phyloP scores from a whole-genome alignment of 2,329 filamentous ascomycete species.

The Curvularia lunata region DNA sequence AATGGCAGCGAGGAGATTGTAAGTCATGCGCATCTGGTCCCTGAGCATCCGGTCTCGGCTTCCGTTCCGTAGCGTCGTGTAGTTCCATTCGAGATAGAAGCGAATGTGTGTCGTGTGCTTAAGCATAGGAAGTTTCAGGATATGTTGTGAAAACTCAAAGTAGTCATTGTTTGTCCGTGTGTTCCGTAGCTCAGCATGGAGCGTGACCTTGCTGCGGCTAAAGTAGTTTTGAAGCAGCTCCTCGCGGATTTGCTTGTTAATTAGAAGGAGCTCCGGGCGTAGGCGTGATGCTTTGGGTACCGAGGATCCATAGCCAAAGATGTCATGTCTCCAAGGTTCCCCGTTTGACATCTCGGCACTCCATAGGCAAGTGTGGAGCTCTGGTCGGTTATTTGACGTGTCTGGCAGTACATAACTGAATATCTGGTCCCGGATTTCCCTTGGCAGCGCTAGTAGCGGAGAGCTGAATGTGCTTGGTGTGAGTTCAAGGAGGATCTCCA shows the following conservation, averaged over 20 bases:
- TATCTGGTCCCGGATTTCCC: conserved; percentile 37
- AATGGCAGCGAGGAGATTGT: conserved; percentile 41
- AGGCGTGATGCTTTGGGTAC: conserved; percentile 33
- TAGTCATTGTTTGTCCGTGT: conserved; percentile 36
- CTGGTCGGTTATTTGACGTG: conserved; percentile 24
- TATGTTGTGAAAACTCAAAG: conserved; percentile 46
- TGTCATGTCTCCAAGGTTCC: conserved; percentile 45
- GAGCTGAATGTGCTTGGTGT: conserved; percentile 43
- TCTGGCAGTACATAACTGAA: conserved; percentile 38
- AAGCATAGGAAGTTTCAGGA: conserved; percentile 40
- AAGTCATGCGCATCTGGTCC: conserved; percentile 42
- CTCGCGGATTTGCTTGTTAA: conserved; percentile 41
- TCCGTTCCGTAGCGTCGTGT: conserved; percentile 34
- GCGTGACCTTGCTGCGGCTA: conserved; percentile 36
- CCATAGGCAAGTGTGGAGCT: conserved; percentile 47
- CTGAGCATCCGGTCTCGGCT: conserved; percentile 22
- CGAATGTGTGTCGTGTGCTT: conserved; percentile 38
- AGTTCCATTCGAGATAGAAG: conserved; percentile 48
- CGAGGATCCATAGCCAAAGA: conserved; percentile 38
- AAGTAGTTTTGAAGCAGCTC: conserved; percentile 42
- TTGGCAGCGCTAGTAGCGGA: conserved; percentile 39
- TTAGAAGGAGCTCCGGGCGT: conserved; percentile 33
- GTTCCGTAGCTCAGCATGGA: conserved; percentile 46
- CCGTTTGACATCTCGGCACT: conserved; percentile 41
- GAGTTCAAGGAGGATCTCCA: conserved; percentile 45